phyloP scores from a whole-genome alignment of 192 early-diverging fungal species.

The Entomortierella parvispora region DNA sequence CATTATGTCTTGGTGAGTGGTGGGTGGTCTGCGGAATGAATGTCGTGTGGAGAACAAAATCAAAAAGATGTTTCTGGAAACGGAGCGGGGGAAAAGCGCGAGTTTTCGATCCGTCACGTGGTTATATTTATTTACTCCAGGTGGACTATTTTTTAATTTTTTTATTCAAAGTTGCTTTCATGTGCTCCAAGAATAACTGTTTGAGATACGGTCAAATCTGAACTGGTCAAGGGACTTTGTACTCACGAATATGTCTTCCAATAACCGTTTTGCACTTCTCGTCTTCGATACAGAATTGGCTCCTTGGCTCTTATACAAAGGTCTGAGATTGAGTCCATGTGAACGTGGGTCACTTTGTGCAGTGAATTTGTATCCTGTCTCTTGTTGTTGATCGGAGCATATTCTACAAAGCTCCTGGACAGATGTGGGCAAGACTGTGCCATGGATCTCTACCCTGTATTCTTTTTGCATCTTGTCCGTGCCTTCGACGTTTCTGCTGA shows the following conservation, averaged over 20 bases:
- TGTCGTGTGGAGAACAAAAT: too few relatives aligned
- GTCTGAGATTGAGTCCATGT: slow-evolving; percentile 35
- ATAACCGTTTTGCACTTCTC: not conserved
- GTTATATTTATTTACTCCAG: too few relatives aligned
- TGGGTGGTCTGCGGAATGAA: too few relatives aligned
- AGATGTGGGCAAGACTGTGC: slow-evolving; percentile 20
- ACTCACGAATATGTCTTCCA: slow-evolving; percentile 1
- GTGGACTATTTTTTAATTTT: too few relatives aligned
- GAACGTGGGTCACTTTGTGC: slow-evolving; percentile 32
- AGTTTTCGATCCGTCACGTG: too few relatives aligned
- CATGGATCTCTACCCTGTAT: slow-evolving; percentile 42
- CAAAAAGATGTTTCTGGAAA: too few relatives aligned
- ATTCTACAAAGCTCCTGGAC: not conserved
- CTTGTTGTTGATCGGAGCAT: slow-evolving; percentile 13
- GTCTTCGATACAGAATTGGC: not conserved
- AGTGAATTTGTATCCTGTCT: slow-evolving; percentile 7
- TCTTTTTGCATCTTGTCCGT: slow-evolving; percentile 30
- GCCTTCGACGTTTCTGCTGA: slow-evolving; percentile 21
- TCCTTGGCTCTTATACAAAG: not conserved
- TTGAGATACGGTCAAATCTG: not conserved
- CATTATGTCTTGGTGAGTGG: too few relatives aligned
- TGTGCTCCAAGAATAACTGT: slow-evolving; percentile 15
- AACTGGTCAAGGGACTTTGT: slow-evolving; percentile 37
- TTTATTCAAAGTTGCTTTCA: too few relatives aligned
- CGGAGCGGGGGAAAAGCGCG: too few relatives aligned